Conservation (phyloP, 305 asterid species). For the Stenogyne calaminthoides region DNA sequence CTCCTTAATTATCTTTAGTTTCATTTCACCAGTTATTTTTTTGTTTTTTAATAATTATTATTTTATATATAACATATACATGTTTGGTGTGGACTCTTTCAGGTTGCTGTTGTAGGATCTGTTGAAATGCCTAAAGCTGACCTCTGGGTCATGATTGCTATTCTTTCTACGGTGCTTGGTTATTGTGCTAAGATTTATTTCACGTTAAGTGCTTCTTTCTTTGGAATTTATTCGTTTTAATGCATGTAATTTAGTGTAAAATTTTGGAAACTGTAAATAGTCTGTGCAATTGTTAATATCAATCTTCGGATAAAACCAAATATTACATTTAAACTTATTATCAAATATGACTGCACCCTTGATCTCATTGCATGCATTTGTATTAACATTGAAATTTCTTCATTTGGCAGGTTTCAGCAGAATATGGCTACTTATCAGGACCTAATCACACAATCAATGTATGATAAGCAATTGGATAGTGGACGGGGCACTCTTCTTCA, state of each 20-base stretch:
- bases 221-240: conserved; percentile 26
- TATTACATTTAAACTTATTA: not conserved
- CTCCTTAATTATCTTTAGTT: conserved; percentile 9
- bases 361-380: conserved; percentile 17
- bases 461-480: conserved; percentile 97
- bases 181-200: conserved; percentile 96
- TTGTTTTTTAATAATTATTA: not conserved
- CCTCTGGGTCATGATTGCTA: conserved; percentile 92
- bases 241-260: conserved; percentile 15
- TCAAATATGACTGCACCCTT: not conserved
- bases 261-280: conserved; percentile 13
- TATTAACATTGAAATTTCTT: conserved; percentile 34
- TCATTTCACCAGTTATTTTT: not conserved
- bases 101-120: conserved; percentile 98
- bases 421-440: conserved; percentile 92
- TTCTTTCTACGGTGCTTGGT: conserved; percentile 94
- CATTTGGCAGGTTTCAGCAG: conserved; percentile 75
- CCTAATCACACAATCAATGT: conserved; percentile 96
- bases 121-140: conserved; percentile 97
- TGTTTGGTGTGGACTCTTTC: conserved; percentile 40
- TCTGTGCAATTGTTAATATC: not conserved
- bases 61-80: conserved; percentile 1
- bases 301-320: not conserved
- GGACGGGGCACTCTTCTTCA: conserved; percentile 99
- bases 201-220: conserved; percentile 64